These are phyloP conservation scores for Eucalyptus cloeziana DNA, from an alignment of 345 rosid species.

Conservation along the genomic window DNA sequence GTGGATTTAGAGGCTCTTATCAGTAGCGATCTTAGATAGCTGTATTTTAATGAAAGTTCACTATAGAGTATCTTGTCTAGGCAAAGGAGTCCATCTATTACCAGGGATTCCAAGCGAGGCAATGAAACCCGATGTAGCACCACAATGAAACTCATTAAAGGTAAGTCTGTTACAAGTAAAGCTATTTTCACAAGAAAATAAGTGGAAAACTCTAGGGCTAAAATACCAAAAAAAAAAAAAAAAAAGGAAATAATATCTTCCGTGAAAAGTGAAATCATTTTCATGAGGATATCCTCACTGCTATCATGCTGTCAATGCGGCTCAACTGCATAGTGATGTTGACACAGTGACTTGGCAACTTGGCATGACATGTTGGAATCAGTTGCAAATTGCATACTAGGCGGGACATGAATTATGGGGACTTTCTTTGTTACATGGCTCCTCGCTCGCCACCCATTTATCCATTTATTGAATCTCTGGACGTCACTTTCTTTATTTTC, in stretches of 20 bases:
- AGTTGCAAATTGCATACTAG: neutral
- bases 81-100: rapidly evolving
- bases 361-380: neutral
- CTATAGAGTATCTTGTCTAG: neutral
- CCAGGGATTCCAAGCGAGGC: rapidly evolving
- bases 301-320: no score
- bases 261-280: no score
- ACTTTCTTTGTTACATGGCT: no score
- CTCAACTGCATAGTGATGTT: neutral
- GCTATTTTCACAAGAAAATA: no score
- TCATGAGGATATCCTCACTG: no score
- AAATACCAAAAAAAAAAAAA: rapidly evolving
- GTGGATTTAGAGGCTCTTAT: rapidly evolving
- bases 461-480: neutral
- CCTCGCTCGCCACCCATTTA: no score
- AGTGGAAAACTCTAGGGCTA: no score
- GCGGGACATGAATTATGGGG: no score
- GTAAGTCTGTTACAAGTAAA: neutral
- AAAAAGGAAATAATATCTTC: rapidly evolving
- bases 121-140: neutral
- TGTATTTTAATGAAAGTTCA: neutral
- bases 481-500: neutral
- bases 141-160: neutral
- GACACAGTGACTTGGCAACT: neutral
- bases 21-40: rapidly evolving